Percentiles rank a stretch among this genome's conserved stretches.
These are phyloP conservation scores for Lasiosphaeria miniovina DNA, from an alignment of 495 filamentous ascomycete species.

Conservation along the genomic window DNA sequence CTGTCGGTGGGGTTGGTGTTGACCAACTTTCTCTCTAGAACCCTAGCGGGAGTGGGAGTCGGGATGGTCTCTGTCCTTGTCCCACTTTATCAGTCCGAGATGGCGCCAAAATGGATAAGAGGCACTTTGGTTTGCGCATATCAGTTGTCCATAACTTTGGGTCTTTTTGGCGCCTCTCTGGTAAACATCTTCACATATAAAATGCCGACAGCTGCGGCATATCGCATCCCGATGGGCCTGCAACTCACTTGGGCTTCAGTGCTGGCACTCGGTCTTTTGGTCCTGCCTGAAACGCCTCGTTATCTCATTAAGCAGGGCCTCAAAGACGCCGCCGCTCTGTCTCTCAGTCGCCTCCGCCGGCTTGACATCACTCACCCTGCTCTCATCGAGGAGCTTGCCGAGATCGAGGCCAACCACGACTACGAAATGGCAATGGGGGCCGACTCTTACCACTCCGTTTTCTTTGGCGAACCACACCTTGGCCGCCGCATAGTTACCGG, in stretches of 20 bases:
- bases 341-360: constrained; percentile 73
- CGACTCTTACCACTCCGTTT: constrained; percentile 69
- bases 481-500: constrained; percentile 55
- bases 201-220: constrained; percentile 61
- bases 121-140: constrained; percentile 88
- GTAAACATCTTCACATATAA: constrained; percentile 75
- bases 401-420: constrained; percentile 88
- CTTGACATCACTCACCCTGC: constrained; percentile 73
- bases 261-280: constrained; percentile 65
- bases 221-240: constrained; percentile 81
- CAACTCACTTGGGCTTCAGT: constrained; percentile 84
- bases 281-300: constrained; percentile 85
- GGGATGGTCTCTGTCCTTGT: constrained; percentile 79
- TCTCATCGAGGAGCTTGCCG: constrained; percentile 73
- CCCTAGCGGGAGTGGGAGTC: constrained; percentile 78
- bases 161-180: constrained; percentile 76
- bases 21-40: constrained; percentile 31
- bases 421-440: constrained; percentile 76
- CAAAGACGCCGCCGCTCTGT: constrained; percentile 64
- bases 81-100: constrained; percentile 87
- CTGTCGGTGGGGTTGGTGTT: constrained; percentile 2
- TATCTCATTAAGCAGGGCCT: constrained; percentile 77
- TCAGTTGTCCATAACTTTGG: constrained; percentile 85
- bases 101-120: constrained; percentile 86
- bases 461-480: constrained; percentile 57